phyloP scores from a whole-genome alignment of 352 stramenopile species.

The Phytophthora tubulina region DNA sequence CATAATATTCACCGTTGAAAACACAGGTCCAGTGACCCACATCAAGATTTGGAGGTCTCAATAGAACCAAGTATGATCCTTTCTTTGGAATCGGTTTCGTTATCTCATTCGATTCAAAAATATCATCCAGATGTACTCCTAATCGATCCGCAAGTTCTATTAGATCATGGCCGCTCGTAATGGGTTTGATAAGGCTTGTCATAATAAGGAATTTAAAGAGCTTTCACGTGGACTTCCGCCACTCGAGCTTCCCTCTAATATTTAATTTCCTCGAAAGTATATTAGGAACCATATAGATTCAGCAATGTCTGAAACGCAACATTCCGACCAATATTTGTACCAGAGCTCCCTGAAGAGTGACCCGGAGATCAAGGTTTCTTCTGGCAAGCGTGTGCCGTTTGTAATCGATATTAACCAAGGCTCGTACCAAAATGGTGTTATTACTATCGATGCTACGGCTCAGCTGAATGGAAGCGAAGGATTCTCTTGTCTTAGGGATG shows the following conservation, averaged over 20 bases:
- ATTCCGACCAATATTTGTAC: slow-evolving; percentile 22
- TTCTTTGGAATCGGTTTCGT: neutral
- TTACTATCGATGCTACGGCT: slow-evolving; percentile 19
- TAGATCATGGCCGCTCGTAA: slow-evolving; percentile 15
- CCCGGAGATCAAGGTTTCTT: neutral
- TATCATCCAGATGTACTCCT: slow-evolving; percentile 8
- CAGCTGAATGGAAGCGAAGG: slow-evolving; percentile 22
- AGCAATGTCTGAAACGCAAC: slow-evolving; percentile 24
- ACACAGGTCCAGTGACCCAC: slow-evolving; percentile 34
- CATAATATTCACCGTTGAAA: slow-evolving; percentile 29
- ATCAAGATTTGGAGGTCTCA: slow-evolving; percentile 8
- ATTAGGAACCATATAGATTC: slow-evolving; percentile 20
- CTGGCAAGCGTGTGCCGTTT: slow-evolving; percentile 2
- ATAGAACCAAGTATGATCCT: slow-evolving; percentile 24
- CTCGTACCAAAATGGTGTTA: slow-evolving; percentile 21
- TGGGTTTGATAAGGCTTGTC: neutral
- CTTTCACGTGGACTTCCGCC: no score
- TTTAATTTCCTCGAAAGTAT: slow-evolving; percentile 16
- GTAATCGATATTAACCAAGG: slow-evolving; percentile 23
- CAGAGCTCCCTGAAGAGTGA: slow-evolving; percentile 3
- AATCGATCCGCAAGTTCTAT: slow-evolving; percentile 15
- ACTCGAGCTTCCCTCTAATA: no score
- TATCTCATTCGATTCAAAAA: slow-evolving; percentile 30
- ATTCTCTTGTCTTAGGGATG: slow-evolving; percentile 11
- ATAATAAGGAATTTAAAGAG: no score